Evolutionary conservation across 139 green algal genomes (phyloP).

Genomic region (Tetraselmis chui): DNA sequence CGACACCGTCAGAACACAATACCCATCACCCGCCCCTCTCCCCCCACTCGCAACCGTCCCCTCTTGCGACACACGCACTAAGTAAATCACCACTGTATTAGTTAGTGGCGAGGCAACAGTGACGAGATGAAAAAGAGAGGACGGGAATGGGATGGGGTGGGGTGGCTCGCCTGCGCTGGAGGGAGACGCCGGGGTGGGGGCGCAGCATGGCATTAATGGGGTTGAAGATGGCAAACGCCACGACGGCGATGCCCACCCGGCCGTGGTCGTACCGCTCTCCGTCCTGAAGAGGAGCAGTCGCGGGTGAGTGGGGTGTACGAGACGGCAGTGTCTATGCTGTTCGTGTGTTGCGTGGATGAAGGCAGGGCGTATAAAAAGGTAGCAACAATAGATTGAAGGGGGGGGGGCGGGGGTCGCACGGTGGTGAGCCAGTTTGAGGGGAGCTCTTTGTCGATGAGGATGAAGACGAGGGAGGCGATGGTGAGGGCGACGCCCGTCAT

Average conservation of each 20-base stretch:
- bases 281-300: background rate
- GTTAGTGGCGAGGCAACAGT: too few species aligned
- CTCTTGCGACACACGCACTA: too few species aligned
- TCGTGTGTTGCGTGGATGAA: background rate
- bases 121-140: too few species aligned
- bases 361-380: too few species aligned
- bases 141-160: background rate
- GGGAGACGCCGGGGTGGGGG: background rate
- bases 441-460: background rate
- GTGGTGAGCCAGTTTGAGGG: background rate
- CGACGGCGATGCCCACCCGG: background rate
- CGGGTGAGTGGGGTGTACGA: background rate
- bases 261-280: background rate
- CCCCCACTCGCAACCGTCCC: too few species aligned
- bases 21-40: too few species aligned
- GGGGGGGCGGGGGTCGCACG: background rate
- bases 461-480: background rate
- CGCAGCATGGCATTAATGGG: background rate
- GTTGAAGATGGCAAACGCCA: slow-evolving; percentile 6
- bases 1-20: too few species aligned
- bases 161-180: background rate
- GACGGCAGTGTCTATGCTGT: background rate
- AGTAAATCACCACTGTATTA: too few species aligned
- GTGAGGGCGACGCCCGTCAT: background rate
- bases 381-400: too few species aligned